Base-by-base conservation (phyloP, 1,139 yeast species). In the Geotrichum macrosporum region DNA sequence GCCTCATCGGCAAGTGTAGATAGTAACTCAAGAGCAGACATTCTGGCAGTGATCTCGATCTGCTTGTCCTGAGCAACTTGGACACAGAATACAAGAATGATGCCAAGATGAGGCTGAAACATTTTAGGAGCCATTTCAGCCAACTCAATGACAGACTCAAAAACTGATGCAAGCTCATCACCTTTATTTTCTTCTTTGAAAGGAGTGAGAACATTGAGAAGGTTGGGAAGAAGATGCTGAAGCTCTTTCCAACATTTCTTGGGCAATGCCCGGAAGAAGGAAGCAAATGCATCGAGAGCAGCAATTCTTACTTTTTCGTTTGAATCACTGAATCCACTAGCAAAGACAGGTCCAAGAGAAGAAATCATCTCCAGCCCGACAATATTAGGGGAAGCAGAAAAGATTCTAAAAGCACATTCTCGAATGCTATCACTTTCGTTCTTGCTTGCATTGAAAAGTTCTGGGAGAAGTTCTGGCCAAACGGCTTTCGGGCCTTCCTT, bases 111-210 rank as follows among this genome's bases (percentile, higher is more conserved):
- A 43, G 86, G 87, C 60, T 78, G 80, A 70, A 92, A 92, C 80
- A 92, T 78, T 62, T 89, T 92, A 45, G 98, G 98, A 9, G 97
- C 97, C 53, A 89, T 71, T 56, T 84, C 94, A 8, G 89, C 96
- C 53, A 92, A 75, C 59, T 92, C 97, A 51, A 89, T 87, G 57
- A 92, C 74, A 9, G 89, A 76, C 65, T 87, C 96, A 55, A 92
- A 76, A n/a, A 89, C 95, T 5, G 86, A 75, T 1, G 95, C 82
- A 57, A 92, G 75, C 10, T 95, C 86, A 22, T 75, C 72, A 49
- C 87, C 94, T 62, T 87, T 85, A 37, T 88, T 88, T 58, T 74
- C 80, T 54, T 78, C 82, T 50, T 88, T 74, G 56, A 92, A 78
- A 57, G 89, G 81, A 43, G 96, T 96, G 56, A 92, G 75, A 39